Conservation (phyloP, 164 flowering plant genomes). For the Dillenia suffruticosa region DNA sequence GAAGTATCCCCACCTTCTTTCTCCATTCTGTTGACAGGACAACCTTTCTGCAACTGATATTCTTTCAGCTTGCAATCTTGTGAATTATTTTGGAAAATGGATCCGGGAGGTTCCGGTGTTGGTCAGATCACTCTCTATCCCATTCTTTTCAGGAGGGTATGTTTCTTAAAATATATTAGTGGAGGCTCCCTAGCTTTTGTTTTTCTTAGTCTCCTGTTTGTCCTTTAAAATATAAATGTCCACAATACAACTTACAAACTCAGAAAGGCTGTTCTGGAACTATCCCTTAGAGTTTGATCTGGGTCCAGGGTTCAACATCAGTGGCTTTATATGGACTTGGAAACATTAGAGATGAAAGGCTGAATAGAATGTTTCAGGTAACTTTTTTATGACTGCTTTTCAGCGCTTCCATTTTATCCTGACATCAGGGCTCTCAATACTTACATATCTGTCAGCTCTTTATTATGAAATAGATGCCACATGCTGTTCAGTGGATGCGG, state of each 20-base stretch:
- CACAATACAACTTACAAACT: too few species aligned
- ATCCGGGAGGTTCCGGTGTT: conserved; percentile 97
- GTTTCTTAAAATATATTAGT: conserved; percentile 10
- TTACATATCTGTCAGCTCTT: background rate
- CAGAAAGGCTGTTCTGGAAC: too few species aligned
- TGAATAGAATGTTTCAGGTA: conserved; percentile 99
- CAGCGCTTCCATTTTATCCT: background rate
- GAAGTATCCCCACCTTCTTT: background rate
- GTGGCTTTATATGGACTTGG: conserved; percentile 98
- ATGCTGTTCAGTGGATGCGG: conserved; percentile 99
- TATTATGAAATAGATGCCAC: conserved; percentile 68
- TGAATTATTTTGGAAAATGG: conserved; percentile 97
- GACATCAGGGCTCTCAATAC: background rate
- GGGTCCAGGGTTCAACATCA: conserved; percentile 76
- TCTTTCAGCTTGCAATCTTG: conserved; percentile 97
- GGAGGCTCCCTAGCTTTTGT: background rate
- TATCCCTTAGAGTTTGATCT: too few species aligned
- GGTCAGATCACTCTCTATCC: conserved; percentile 91
- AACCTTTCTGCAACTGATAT: conserved; percentile 97
- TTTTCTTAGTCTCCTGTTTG: conserved; percentile 2
- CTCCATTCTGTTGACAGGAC: conserved; percentile 45
- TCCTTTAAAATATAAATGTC: too few species aligned
- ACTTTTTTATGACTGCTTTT: background rate
- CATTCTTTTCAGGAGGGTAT: conserved; percentile 86
- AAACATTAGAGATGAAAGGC: conserved; percentile 94